phyloP scores from a whole-genome alignment of 257 asterid species.

The Solanum arcanum region DNA sequence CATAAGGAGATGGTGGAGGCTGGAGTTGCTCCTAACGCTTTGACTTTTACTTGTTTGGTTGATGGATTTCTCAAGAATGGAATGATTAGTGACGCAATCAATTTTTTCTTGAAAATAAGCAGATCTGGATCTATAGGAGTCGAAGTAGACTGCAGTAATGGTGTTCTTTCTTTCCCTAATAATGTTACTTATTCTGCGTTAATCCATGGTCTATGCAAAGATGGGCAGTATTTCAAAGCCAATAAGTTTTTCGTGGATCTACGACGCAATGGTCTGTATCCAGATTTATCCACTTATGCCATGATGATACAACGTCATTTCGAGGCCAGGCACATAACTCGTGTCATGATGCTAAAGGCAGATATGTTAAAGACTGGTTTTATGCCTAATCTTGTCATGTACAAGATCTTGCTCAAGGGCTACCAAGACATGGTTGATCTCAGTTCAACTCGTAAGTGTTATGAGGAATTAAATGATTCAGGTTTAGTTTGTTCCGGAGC shows the following conservation, averaged over 20 bases:
- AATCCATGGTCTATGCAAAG: constrained; percentile 42
- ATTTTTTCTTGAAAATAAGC: constrained; percentile 35
- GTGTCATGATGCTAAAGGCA: constrained; percentile 63
- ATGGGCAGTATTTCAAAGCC: constrained; percentile 48
- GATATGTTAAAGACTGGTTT: constrained; percentile 59
- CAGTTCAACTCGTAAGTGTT: constrained; percentile 35
- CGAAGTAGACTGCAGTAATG: neutral
- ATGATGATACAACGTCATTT: constrained; percentile 36
- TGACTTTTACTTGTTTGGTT: constrained; percentile 39
- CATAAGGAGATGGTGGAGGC: constrained; percentile 45
- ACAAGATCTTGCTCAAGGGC: constrained; percentile 23
- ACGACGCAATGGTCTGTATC: constrained; percentile 31
- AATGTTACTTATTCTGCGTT: constrained; percentile 35
- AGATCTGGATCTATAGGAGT: neutral
- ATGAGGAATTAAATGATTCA: constrained; percentile 11
- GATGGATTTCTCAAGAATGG: constrained; percentile 59
- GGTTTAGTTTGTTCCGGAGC: neutral
- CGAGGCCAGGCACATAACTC: constrained; percentile 16
- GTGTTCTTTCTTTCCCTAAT: constrained; percentile 1
- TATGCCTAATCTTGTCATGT: constrained; percentile 21
- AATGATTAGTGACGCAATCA: constrained; percentile 42
- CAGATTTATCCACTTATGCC: constrained; percentile 31
- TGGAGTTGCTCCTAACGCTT: constrained; percentile 40
- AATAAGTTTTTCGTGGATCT: constrained; percentile 50
- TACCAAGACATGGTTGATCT: constrained; percentile 30